Percentiles rank a stretch among this genome's conserved stretches.
These are phyloP conservation scores for Epichloe aotearoae DNA, from an alignment of 2,329 filamentous ascomycete species.

Conservation along the genomic window DNA sequence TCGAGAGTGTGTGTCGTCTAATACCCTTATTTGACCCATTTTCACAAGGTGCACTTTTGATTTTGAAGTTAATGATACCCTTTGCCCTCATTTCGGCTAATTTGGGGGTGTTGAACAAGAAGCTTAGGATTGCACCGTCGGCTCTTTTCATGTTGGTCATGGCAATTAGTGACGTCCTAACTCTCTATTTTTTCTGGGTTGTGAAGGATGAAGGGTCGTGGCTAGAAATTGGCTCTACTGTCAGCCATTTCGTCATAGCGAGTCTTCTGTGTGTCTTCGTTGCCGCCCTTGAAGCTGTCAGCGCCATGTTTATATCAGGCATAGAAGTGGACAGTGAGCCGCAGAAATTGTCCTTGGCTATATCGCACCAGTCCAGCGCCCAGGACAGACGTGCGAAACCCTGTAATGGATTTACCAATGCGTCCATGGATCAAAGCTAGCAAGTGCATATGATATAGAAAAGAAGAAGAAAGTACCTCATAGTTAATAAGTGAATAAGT, in stretches of 20 bases:
- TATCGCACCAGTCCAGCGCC: neutral
- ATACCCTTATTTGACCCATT: conserved; percentile 91
- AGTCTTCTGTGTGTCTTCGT: conserved; percentile 86
- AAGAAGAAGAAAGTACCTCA: no score
- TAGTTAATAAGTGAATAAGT: no score
- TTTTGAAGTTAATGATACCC: conserved; percentile 84
- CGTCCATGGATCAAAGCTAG: no score
- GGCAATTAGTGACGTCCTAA: conserved; percentile 80
- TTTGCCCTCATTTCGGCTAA: conserved; percentile 89
- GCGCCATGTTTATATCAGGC: conserved; percentile 68
- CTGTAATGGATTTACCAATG: no score
- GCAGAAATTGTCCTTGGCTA: neutral
- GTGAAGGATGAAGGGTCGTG: conserved; percentile 93
- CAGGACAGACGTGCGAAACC: neutral
- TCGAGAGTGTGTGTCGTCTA: conserved; percentile 79
- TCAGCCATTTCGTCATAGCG: conserved; percentile 89
- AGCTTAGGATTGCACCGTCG: conserved; percentile 71
- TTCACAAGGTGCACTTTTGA: conserved; percentile 71
- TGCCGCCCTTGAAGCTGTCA: conserved; percentile 71
- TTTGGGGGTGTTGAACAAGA: conserved; percentile 79
- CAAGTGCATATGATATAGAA: no score
- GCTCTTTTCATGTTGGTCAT: conserved; percentile 92
- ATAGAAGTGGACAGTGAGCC: conserved; percentile 47
- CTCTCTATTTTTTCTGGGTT: conserved; percentile 97
- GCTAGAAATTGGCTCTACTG: conserved; percentile 95